Conservation (phyloP, 345 rosid species). For the Syzygium jambos region DNA sequence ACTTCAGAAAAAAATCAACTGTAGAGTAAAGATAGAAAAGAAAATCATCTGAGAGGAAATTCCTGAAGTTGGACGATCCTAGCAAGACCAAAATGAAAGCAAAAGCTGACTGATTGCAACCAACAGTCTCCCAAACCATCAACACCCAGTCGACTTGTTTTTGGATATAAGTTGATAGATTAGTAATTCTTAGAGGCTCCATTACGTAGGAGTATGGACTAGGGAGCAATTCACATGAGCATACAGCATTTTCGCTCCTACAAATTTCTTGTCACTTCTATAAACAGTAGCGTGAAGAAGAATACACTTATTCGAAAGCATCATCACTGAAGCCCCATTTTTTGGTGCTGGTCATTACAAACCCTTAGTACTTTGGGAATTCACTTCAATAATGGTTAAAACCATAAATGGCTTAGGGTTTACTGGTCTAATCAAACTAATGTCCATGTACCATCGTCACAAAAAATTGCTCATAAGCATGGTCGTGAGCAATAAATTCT, state of each 20-base stretch:
- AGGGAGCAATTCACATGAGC: not conserved
- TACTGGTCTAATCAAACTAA: not conserved
- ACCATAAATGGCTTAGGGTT: not conserved
- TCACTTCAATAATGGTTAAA: not conserved
- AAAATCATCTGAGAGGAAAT: not conserved
- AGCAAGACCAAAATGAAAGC: not conserved
- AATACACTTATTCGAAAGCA: not conserved
- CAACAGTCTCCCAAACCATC: not conserved
- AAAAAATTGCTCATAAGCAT: not conserved
- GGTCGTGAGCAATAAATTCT: not conserved
- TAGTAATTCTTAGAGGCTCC: not conserved
- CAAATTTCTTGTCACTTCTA: not conserved
- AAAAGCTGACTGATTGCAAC: not conserved
- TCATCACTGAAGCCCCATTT: not conserved
- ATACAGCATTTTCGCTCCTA: not conserved
- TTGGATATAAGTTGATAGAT: not conserved
- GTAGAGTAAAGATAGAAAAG: not conserved
- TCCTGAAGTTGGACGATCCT: not conserved
- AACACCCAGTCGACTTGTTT: not conserved
- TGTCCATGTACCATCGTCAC: not conserved
- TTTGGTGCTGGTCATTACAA: not conserved
- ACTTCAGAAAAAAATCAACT: not conserved
- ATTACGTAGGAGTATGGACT: not conserved
- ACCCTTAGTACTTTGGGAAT: not conserved
- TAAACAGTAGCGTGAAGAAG: not conserved